Evolutionary conservation across 1,284 basidiomycete species (phyloP).

Genomic region (Ganoderma leucocontextum): DNA sequence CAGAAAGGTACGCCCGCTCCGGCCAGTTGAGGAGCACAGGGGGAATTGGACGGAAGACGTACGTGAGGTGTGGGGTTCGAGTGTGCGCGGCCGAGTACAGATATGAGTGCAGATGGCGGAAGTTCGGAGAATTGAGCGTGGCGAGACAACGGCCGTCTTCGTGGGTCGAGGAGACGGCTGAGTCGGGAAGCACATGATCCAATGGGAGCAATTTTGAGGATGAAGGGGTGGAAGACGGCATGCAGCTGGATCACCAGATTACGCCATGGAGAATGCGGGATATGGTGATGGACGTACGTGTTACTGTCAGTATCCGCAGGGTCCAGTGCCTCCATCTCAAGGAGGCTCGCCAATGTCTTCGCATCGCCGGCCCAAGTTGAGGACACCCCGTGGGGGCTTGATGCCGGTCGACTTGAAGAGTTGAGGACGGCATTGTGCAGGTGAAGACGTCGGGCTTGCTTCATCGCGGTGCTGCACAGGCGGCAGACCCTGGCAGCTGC

Average conservation of each 20-base stretch:
- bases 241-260: slow-evolving; percentile 7
- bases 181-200: slow-evolving; percentile 71
- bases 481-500: too few species aligned
- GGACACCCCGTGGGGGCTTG: too few species aligned
- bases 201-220: slow-evolving; percentile 67
- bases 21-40: slow-evolving; percentile 39
- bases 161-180: slow-evolving; percentile 49
- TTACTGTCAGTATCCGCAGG: too few species aligned
- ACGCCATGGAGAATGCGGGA: neutral
- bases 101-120: slow-evolving; percentile 71
- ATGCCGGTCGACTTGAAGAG: too few species aligned
- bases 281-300: slow-evolving; percentile 34
- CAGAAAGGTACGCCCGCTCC: slow-evolving; percentile 67
- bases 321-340: too few species aligned
- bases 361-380: too few species aligned
- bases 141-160: slow-evolving; percentile 77
- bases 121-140: slow-evolving; percentile 63
- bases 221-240: slow-evolving; percentile 10
- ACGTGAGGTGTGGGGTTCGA: slow-evolving; percentile 63
- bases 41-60: slow-evolving; percentile 78
- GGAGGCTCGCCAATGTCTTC: too few species aligned
- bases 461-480: too few species aligned
- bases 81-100: slow-evolving; percentile 60
- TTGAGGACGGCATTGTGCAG: too few species aligned
- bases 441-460: too few species aligned